phyloP scores from a whole-genome alignment of 2,329 filamentous ascomycete genomes.

The Hypoxylon sp. region DNA sequence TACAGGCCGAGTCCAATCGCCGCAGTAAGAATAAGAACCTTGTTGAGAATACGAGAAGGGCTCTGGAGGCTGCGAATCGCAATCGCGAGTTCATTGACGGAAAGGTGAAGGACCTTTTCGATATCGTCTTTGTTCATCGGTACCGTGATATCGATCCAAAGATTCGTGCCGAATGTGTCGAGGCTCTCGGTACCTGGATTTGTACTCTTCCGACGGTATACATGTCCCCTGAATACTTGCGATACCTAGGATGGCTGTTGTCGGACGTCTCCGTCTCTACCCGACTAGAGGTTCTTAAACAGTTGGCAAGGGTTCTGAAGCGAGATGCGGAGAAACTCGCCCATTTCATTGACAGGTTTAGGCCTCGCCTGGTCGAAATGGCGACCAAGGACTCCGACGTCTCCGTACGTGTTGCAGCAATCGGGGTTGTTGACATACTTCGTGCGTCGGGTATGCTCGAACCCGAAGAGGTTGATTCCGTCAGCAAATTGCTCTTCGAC shows the following conservation, averaged over 20 bases:
- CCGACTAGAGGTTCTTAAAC: conserved; percentile 87
- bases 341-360: conserved; percentile 94
- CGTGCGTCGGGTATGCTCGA: conserved; percentile 89
- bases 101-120: conserved; percentile 87
- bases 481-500: conserved; percentile 92
- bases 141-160: conserved; percentile 94
- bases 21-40: conserved; percentile 85
- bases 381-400: conserved; percentile 88
- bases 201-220: conserved; percentile 86
- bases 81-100: conserved; percentile 79
- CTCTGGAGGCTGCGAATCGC: conserved; percentile 77
- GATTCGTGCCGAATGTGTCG: conserved; percentile 90
- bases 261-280: conserved; percentile 84
- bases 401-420: conserved; percentile 82
- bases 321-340: conserved; percentile 86
- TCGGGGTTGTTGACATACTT: conserved; percentile 85
- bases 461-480: conserved; percentile 88
- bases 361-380: conserved; percentile 90
- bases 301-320: conserved; percentile 84
- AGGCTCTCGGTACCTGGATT: conserved; percentile 91
- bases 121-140: conserved; percentile 93
- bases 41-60: conserved; percentile 79
- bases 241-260: conserved; percentile 95
- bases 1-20: conserved; percentile 80
- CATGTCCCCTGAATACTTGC: conserved; percentile 89